Conservation (phyloP, 805 yeast genomes). For the Saccharomycopsis schoenii region DNA sequence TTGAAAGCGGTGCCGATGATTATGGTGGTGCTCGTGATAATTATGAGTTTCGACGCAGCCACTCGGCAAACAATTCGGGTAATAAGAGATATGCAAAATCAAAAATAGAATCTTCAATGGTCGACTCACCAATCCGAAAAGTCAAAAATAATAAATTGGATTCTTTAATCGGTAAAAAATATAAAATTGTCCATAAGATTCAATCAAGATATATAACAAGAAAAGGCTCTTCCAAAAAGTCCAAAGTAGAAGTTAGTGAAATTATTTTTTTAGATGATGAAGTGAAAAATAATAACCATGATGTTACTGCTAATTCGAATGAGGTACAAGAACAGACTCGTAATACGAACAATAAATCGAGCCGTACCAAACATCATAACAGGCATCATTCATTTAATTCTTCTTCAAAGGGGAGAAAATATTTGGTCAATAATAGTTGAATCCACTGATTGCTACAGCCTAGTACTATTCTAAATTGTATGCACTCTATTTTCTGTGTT, state of each 20-base stretch:
- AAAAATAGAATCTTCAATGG: neutral
- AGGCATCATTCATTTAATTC: neutral
- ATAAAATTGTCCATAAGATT: slow-evolving; percentile 6
- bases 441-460: no score
- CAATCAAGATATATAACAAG: slow-evolving; percentile 4
- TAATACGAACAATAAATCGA: no score
- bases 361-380: no score
- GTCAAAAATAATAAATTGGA: neutral
- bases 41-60: no score
- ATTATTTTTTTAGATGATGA: slow-evolving; percentile 6
- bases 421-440: no score
- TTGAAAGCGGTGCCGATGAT: no score
- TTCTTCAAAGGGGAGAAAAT: neutral
- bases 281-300: no score
- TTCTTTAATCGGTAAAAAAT: neutral
- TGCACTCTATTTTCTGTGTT: no score
- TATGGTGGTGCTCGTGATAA: no score
- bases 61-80: neutral
- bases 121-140: neutral
- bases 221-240: slow-evolving; percentile 5
- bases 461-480: no score
- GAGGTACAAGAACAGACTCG: neutral
- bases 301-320: neutral
- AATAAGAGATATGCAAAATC: neutral
- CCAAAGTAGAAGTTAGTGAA: slow-evolving; percentile 16